Base-by-base conservation (phyloP, 805 yeast genomes). In the Citeromyces matritensis region DNA sequence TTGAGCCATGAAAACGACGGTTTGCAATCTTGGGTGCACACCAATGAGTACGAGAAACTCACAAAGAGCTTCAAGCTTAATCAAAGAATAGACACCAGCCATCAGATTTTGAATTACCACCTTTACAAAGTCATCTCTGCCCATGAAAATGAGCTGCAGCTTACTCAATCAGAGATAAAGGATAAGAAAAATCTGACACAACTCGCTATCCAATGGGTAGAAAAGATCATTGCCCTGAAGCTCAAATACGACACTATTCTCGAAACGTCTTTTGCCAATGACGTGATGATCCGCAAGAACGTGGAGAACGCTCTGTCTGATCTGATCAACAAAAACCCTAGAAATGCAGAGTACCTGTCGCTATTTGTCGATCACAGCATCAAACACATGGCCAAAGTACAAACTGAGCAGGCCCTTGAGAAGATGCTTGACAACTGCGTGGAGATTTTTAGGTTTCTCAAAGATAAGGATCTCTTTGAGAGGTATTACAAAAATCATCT, bases 391-490 rank as follows among this genome's bases (percentile, higher is more conserved):
- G 50, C 65, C n/a, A 57, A 60, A 31, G 69, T 61, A 30, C 58
- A 60, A 40, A 47, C 62, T 17, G 57, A 67, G 37, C 55, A 62
- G 37, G 63, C 64, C 43, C 41, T 60, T 35, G 62, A 63, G 56
- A 58, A 42, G 6, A 49, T 68, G 7, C 53, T 84, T 33, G 60
- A 59, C 28, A 63, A 65, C 17, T 69, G 84, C 0, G 63, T 81
- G 9, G 52, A 62, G 14, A 63, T 86, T 23, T 73, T 85, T 43
- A 58, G 76, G 35, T 74, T 70, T 44, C 61, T 85, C 29, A 64
- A 70, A 36, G 95, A 86, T 42, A 86, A 84, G 45, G 95, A 85
- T 52, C 57, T 80, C 15, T 86, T 85, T 54, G 94, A 84, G 46
- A 77, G 70, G 27, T 74, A 79, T 37, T 85, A 83, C 51, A 84